Base-by-base conservation (phyloP, 2,329 filamentous ascomycete genomes). In the Colletotrichum tabaci region DNA sequence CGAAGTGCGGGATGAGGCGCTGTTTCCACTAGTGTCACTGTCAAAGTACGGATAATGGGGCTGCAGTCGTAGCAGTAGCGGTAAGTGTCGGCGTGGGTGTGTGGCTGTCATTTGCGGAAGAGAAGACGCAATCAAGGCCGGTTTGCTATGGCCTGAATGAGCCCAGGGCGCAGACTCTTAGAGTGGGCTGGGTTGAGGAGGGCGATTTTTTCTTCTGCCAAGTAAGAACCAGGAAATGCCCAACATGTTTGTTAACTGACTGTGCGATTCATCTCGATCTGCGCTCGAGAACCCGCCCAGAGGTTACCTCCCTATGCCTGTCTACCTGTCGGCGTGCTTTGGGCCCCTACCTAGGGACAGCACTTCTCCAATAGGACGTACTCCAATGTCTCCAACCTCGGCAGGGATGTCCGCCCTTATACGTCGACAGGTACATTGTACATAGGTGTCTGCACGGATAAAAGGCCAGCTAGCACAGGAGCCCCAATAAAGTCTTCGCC, bases 231-330 rank as follows among this genome's bases (percentile, higher is more conserved):
- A 53, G 46, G 15, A 53, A 30, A 53, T 49, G 40, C 21, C 56
- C 56, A 46, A n/a, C 21, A 38, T 12, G 30, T 16, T 35, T 63
- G 58, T 30, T 35, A 9, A 10, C 40, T 40, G 30, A 61, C 15
- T 40, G 35, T 30, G 56, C 50, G 58, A 26, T 63, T 67, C 26
- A 12, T 64, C 66, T 67, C 42, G 57, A 62, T 67, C 42, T 67
- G 47, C 47, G 52, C 52, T 61, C 56, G 23, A 50, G 42, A 47
- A 55, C 61, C 42, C 55, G 47, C 47, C 58, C 21, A 49, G 47
- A 40, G 23, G 38, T 49, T 52, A 15, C n/a, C 23, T 44, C 16
- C 40, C 50, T 38, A 18, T 13, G 30, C 18, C 52, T 55, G 52
- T n/a, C 26, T 26, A 55, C 18, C 30, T 7, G 18, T 35, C 35